phyloP scores from a whole-genome alignment of 2,329 filamentous ascomycete genomes.

The Neopestalotiopsis clavispora region DNA sequence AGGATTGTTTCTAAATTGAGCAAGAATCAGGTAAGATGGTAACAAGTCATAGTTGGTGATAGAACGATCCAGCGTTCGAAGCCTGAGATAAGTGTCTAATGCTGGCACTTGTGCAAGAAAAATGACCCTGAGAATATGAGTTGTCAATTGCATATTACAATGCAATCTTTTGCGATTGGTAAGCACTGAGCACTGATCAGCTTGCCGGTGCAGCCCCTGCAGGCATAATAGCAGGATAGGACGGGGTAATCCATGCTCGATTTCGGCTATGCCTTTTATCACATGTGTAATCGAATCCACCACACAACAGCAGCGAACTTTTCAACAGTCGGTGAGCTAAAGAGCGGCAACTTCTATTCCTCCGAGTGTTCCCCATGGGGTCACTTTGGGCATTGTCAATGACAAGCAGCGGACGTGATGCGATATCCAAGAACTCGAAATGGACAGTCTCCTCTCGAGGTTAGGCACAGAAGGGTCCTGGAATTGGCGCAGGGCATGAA shows the following conservation, averaged over 20 bases:
- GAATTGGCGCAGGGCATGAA: background rate
- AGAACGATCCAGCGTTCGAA: background rate
- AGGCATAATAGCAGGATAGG: background rate
- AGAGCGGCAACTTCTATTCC: background rate
- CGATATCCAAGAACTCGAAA: background rate
- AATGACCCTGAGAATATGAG: background rate
- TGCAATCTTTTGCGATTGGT: background rate
- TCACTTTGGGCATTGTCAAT: background rate
- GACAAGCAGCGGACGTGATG: background rate
- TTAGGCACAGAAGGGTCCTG: background rate
- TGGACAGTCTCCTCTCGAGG: background rate
- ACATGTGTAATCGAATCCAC: conserved; percentile 1
- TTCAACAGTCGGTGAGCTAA: background rate
- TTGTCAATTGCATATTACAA: background rate
- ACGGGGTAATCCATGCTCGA: background rate
- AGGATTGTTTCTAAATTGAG: background rate
- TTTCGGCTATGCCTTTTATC: background rate
- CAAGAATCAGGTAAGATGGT: background rate
- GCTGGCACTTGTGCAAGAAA: background rate
- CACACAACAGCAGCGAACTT: background rate
- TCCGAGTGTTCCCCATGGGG: background rate
- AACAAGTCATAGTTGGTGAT: background rate
- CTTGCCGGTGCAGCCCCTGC: background rate
- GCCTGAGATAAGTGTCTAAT: background rate
- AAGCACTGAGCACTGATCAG: background rate